phyloP scores from a whole-genome alignment of 441 rosid genomes.

The Adansonia grandidieri region DNA sequence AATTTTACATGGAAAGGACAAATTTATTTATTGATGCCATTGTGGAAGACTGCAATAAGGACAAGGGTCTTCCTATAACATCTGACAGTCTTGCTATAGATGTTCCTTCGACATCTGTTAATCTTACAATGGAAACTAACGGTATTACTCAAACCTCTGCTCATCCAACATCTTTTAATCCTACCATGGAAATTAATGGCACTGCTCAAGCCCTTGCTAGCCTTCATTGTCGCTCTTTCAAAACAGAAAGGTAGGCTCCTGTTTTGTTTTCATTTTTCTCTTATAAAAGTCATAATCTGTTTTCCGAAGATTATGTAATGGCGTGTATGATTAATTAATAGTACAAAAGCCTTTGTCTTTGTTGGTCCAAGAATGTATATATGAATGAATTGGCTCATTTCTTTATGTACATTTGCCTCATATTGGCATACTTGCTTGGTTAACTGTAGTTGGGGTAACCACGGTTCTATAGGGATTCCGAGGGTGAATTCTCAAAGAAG shows the following conservation, averaged over 20 bases:
- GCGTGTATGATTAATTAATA: not conserved
- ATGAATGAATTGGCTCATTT: not conserved
- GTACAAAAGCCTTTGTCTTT: not conserved
- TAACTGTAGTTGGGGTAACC: not conserved
- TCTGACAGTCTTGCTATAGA: too few species aligned
- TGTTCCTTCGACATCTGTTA: too few species aligned
- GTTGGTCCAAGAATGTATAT: not conserved
- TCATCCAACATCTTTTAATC: too few species aligned
- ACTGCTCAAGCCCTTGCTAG: not conserved
- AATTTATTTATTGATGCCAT: not conserved
- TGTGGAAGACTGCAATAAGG: not conserved
- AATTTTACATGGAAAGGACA: not conserved
- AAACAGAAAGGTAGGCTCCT: not conserved
- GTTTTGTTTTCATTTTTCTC: not conserved
- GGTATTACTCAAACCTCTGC: too few species aligned
- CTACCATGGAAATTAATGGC: not conserved
- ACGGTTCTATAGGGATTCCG: constrained; percentile 23
- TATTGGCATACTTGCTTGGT: not conserved
- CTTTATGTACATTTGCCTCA: not conserved
- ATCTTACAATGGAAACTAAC: too few species aligned
- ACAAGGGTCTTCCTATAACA: not conserved
- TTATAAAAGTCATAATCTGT: not conserved
- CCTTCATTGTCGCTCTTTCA: not conserved
- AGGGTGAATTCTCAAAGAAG: constrained; percentile 17
- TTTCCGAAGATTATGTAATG: not conserved